Base-by-base conservation (phyloP, 1,284 basidiomycete genomes). In the Ustilago crameri region DNA sequence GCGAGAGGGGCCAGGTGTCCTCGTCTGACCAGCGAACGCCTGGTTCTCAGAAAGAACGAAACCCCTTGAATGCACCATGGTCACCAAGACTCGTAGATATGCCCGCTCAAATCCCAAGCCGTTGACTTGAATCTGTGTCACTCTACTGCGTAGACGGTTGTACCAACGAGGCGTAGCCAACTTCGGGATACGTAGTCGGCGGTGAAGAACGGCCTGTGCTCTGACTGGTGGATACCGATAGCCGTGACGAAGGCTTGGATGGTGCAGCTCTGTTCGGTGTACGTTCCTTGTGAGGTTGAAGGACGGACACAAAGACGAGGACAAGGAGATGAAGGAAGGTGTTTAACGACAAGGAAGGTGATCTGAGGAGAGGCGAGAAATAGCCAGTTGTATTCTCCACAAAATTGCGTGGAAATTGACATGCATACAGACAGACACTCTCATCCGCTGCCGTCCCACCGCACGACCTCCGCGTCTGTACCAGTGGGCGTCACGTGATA, bases 41-140 rank as follows among this genome's bases (percentile, higher is more conserved):
- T 74, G 71, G 47, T 74, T 74, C 50, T 74, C 71, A 2, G 62
- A 61, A 12, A 64, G 56, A 24, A 64, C 66, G 43, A 74, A 74
- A 17, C 66, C 71, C 30, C 71, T 51, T 27, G 65, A 65, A 30
- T 69, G 71, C 49, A 74, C 56, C 71, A 74, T 74, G 35, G 26
- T 52, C 47, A 26, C 24, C 9, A 9, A 12, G 17, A n/a, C 20
- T 9, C 9, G 20, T n/a, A n/a, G n/a, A n/a, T n/a, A n/a, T n/a
- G n/a, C n/a, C n/a, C n/a, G n/a, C n/a, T n/a, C n/a, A n/a, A n/a
- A n/a, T n/a, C n/a, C n/a, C n/a, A n/a, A n/a, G n/a, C n/a, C n/a
- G n/a, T n/a, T n/a, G n/a, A n/a, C n/a, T n/a, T n/a, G n/a, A n/a
- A n/a, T n/a, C n/a, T n/a, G n/a, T n/a, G n/a, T n/a, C n/a, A n/a